Conservation (phyloP, 306 rosid genomes). For the Lupinus albus region DNA sequence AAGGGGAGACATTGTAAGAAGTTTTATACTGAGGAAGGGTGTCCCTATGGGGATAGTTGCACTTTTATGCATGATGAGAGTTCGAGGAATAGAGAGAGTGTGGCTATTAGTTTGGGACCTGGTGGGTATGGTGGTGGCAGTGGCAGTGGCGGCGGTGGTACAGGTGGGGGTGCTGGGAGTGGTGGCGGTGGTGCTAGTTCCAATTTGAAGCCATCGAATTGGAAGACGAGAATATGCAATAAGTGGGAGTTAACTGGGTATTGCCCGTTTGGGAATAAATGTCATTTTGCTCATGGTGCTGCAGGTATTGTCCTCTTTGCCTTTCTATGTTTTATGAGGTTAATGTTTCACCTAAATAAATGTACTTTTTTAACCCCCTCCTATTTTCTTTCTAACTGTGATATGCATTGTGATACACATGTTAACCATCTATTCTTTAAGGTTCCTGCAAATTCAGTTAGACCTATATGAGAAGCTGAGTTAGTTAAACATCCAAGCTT, state of each 20-base stretch:
- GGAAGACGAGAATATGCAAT: slow-evolving; percentile 98
- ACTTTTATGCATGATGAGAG: slow-evolving; percentile 97
- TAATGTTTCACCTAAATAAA: background rate
- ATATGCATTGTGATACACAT: background rate
- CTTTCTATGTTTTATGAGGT: background rate
- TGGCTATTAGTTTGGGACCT: slow-evolving; percentile 94
- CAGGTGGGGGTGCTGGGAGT: background rate
- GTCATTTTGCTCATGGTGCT: slow-evolving; percentile 97
- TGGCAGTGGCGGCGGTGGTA: background rate
- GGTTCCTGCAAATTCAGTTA: slow-evolving; percentile 12
- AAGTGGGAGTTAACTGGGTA: slow-evolving; percentile 99
- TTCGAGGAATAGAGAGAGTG: slow-evolving; percentile 92
- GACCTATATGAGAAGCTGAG: slow-evolving; percentile 10
- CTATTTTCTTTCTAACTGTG: background rate
- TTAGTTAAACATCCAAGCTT: background rate
- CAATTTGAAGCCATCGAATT: slow-evolving; percentile 85
- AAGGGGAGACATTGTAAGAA: slow-evolving; percentile 98
- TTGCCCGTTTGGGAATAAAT: slow-evolving; percentile 97
- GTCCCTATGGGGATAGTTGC: slow-evolving; percentile 95
- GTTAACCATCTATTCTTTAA: slow-evolving; percentile 5
- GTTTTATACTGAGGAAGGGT: slow-evolving; percentile 95
- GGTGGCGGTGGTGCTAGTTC: slow-evolving; percentile 37
- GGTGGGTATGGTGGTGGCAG: slow-evolving; percentile 79
- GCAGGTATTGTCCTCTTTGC: slow-evolving; percentile 61
- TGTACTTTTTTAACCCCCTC: too few relatives aligned